Evolutionary conservation across 2,329 filamentous ascomycete genomes (phyloP), one percentile per base, ranked within the genome.

Genomic region (Ciborinia camelliae): DNA sequence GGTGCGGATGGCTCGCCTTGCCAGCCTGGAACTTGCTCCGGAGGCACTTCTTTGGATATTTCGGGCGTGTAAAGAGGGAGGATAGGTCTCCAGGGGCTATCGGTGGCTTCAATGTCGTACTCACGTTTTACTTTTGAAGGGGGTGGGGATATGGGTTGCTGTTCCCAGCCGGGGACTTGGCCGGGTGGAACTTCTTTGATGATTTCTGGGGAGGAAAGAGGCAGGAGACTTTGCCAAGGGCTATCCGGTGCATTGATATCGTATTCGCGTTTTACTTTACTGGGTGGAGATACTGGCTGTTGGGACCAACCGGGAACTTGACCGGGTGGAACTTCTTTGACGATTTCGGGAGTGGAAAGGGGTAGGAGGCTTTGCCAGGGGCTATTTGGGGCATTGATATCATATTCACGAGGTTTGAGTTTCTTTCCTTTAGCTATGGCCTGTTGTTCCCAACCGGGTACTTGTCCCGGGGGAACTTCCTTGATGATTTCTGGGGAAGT

Each of bases 391-490:
- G 53, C 37, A 12, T 43, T 32, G 6, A 32, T 45, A n/a, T 57
- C 1, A 9, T 57, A 57, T 32, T 57, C 52, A 4, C 52, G 52
- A 51, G 48, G 7, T 18, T 32, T 32, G 28, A 32, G 28, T 2
- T n/a, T 51, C 12, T 51, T 51, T 2, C 32, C 18, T 51, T 32
- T 51, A 41, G 23, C 53, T 55, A 55, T 55, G 15, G 53, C 37
- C 20, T 45, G 53, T 57, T 57, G 53, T 28, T 57, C 53, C 53
- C 53, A 57, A 14, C 53, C 53, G 18, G 53, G 53, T 14, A 43
- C 53, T 30, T 57, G 53, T 4, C 39, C 53, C 4, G 26, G 26
- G 10, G 28, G 37, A 26, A 57, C 37, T 32, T 57, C 53, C 6
- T 57, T 57, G 7, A 57, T 2, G 2, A 32, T 57, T 7, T 57